Percentiles rank a stretch among this genome's conserved stretches.
Evolutionary conservation across 345 rosid species (phyloP).

Genomic region (Hibiscus trionum): DNA sequence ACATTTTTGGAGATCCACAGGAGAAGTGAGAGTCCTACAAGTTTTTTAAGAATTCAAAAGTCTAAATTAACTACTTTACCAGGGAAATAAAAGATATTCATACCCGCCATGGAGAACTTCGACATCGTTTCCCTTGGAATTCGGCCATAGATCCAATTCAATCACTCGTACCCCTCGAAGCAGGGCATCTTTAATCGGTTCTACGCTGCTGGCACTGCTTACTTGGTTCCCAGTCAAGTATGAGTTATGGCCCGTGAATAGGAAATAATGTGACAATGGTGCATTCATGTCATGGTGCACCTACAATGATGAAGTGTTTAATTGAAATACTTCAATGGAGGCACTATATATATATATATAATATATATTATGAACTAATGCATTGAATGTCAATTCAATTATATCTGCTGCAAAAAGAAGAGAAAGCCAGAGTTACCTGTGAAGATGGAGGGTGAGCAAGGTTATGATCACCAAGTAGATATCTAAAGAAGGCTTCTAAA

Average conservation of each 20-base stretch:
- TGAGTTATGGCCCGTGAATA: conserved; percentile 88
- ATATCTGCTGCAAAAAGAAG: too few relatives aligned
- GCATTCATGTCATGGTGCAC: conserved; percentile 65
- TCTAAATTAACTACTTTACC: too few relatives aligned
- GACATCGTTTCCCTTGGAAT: conserved; percentile 33
- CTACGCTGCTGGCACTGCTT: conserved; percentile 47
- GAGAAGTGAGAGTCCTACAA: conserved; percentile 55
- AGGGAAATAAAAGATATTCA: neutral
- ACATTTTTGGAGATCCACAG: conserved; percentile 54
- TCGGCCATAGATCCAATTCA: conserved; percentile 88
- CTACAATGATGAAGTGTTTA: conserved; percentile 16
- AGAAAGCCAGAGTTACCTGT: conserved; percentile 18
- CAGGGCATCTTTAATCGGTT: conserved; percentile 58
- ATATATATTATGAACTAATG: neutral
- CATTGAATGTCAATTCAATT: neutral
- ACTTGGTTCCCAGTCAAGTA: conserved; percentile 79
- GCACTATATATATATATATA: neutral
- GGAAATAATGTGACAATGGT: conserved; percentile 66
- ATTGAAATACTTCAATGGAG: neutral
- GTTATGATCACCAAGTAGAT: conserved; percentile 47
- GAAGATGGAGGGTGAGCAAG: conserved; percentile 18
- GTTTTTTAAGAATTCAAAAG: neutral
- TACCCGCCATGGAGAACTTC: conserved; percentile 83
- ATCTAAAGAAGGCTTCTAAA: conserved; percentile 46
- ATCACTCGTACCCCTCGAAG: conserved; percentile 61